These are phyloP conservation scores for Flueggea neowawraea DNA, from an alignment of 441 rosid genomes.

Conservation along the genomic window DNA sequence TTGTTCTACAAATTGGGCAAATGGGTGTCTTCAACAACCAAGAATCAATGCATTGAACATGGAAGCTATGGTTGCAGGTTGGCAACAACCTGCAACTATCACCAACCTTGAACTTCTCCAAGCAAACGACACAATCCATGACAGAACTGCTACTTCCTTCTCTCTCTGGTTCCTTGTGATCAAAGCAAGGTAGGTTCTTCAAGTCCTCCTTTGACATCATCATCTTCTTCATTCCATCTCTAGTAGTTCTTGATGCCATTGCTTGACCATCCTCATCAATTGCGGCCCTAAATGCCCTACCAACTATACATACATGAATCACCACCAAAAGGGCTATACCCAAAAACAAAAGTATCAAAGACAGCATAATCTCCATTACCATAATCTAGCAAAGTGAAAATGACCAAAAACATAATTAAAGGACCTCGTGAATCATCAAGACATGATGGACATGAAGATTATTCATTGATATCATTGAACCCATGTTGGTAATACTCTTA, in stretches of 20 bases:
- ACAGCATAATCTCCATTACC: constrained; percentile 29
- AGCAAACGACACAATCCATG: constrained; percentile 56
- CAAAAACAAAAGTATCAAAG: constrained; percentile 31
- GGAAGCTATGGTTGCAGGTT: constrained; percentile 45
- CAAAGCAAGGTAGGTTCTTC: constrained; percentile 43
- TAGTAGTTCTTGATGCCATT: constrained; percentile 3
- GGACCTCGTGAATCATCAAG: no score
- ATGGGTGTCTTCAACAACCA: constrained; percentile 52
- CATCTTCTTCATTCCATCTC: constrained; percentile 4
- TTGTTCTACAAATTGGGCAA: constrained; percentile 51
- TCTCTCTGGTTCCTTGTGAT: constrained; percentile 7
- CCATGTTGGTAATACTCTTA: no score
- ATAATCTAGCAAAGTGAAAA: no score
- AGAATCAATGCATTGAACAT: constrained; percentile 45
- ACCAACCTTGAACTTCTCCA: constrained; percentile 48
- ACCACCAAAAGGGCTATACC: constrained; percentile 36
- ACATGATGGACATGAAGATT: no score
- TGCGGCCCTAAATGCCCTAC: constrained; percentile 25
- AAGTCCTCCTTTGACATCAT: constrained; percentile 37
- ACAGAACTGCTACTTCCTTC: constrained; percentile 16
- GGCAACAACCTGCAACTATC: constrained; percentile 58
- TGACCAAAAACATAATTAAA: no score
- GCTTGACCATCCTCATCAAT: constrained; percentile 1
- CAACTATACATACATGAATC: constrained; percentile 39
- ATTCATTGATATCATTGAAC: no score